phyloP scores from a whole-genome alignment of 306 rosid species.

The cucumber (Cucumis sativus) region Cucumber_9930_V3 NC_026656.2:3930001-3930500 shows the following conservation, averaged over 20 bases:
- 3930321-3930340: constrained; percentile 80
- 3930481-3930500: not conserved
- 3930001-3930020: constrained; percentile 70
- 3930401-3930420: constrained; percentile 85
- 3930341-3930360: constrained; percentile 96
- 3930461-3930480: not conserved
- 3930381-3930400: constrained; percentile 71
- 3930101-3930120: constrained; percentile 57
- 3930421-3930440: constrained; percentile 48
- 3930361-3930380: constrained; percentile 87
- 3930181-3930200: constrained; percentile 55
- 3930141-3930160: constrained; percentile 58
- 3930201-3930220: constrained; percentile 7
- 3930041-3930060: constrained; percentile 97
- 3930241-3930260: not conserved
- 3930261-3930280: constrained; percentile 6
- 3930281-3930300: constrained; percentile 42
- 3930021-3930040: constrained; percentile 82
- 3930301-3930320: constrained; percentile 63
- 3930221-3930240: constrained; percentile 11
- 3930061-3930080: constrained; percentile 60
- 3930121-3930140: constrained; percentile 48
- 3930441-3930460: constrained; percentile 7
- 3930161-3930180: constrained; percentile 84
- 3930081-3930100: constrained; percentile 37